Percentiles rank a stretch among this genome's conserved stretches.
These are phyloP conservation scores for Myxozyma melibiosi DNA, from an alignment of 805 yeast species.

Conservation along the genomic window DNA sequence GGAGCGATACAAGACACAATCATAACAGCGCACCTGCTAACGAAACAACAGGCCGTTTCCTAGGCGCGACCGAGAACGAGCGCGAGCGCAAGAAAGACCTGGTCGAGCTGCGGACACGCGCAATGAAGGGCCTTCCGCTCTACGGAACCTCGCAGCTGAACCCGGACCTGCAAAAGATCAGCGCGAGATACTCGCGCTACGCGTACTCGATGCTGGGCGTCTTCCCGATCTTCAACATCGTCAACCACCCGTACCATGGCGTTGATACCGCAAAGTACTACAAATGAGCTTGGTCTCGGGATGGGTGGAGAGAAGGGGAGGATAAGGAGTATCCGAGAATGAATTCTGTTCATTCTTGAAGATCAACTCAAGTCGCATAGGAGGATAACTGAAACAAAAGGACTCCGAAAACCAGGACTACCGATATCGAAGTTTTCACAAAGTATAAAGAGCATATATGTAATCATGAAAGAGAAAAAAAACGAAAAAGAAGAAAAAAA, in stretches of 20 bases:
- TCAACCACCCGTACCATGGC: constrained; percentile 80
- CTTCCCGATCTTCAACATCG: constrained; percentile 82
- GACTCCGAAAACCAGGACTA: no score
- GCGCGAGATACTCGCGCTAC: constrained; percentile 76
- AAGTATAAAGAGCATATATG: neutral
- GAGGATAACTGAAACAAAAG: no score
- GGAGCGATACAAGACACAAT: no score
- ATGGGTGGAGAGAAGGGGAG: neutral
- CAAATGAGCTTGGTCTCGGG: neutral
- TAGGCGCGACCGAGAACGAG: constrained; percentile 74
- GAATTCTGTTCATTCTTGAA: neutral
- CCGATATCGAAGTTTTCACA: no score
- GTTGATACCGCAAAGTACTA: constrained; percentile 48
- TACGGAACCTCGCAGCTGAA: constrained; percentile 66
- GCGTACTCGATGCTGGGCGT: constrained; percentile 61
- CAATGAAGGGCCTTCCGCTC: constrained; percentile 66
- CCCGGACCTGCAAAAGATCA: constrained; percentile 70
- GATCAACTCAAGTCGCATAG: no score
- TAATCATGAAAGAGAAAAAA: neutral
- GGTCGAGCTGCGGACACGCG: constrained; percentile 66
- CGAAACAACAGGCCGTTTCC: constrained; percentile 58
- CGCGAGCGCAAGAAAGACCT: constrained; percentile 74
- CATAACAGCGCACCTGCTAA: constrained; percentile 48
- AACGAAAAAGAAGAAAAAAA: no score
- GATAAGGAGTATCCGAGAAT: neutral